Evolutionary conservation across 1,139 yeast species (phyloP).

Genomic region (Geotrichum cucujoidarum): DNA sequence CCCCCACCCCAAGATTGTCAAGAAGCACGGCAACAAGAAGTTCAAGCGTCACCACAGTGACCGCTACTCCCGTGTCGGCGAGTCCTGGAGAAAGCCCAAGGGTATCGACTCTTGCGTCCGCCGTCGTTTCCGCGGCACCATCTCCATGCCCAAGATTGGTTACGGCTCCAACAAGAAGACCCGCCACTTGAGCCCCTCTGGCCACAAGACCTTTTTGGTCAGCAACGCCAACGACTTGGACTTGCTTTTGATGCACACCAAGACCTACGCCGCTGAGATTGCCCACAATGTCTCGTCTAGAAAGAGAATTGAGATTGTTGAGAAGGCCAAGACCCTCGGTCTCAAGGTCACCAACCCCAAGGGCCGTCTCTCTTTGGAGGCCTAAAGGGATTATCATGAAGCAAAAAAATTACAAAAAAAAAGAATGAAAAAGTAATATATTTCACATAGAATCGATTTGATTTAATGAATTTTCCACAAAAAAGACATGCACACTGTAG

Average conservation of each 20-base stretch:
- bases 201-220: constrained; percentile 95
- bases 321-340: constrained; percentile 98
- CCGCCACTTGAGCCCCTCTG: constrained; percentile 92
- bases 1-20: constrained; percentile 99
- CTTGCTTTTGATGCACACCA: constrained; percentile 93
- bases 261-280: constrained; percentile 98
- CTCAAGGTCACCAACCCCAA: constrained; percentile 98
- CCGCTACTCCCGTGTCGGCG: constrained; percentile 97
- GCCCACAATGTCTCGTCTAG: constrained; percentile 97
- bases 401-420: no score
- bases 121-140: constrained; percentile 99
- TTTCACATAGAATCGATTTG: no score
- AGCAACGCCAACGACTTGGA: constrained; percentile 92
- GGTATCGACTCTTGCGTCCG: constrained; percentile 99
- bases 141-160: constrained; percentile 99
- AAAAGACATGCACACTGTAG: no score
- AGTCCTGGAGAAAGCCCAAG: constrained; percentile 99
- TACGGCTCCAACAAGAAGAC: constrained; percentile 99
- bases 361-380: constrained; percentile 98
- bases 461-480: no score
- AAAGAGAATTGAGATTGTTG: constrained; percentile 95
- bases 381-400: constrained; percentile 43
- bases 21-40: constrained; percentile 92
- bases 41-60: constrained; percentile 99
- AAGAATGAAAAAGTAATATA: no score